phyloP scores from a whole-genome alignment of 208 protist genomes.

The Vickermania ingenoplastis region DNA sequence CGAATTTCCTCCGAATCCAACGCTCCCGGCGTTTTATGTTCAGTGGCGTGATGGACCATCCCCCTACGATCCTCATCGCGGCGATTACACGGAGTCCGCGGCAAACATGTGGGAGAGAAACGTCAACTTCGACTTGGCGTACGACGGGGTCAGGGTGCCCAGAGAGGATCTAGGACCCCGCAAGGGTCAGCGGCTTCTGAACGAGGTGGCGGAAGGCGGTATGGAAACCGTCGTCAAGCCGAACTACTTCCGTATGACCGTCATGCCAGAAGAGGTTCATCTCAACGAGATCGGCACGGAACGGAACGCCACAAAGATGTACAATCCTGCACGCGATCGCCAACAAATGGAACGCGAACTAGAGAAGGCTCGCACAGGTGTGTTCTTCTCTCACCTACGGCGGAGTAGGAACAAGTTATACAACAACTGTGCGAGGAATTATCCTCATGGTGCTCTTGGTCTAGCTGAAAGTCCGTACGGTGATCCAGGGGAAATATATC shows the following conservation, averaged over 20 bases:
- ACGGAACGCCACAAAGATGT: not conserved
- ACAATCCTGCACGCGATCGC: constrained; percentile 4
- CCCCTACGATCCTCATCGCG: constrained; percentile 6
- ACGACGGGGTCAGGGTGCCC: not conserved
- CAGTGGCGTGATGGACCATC: constrained; percentile 16
- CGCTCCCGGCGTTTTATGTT: constrained; percentile 25
- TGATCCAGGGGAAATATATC: constrained; percentile 16
- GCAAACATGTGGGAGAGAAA: constrained; percentile 5
- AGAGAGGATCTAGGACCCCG: not conserved
- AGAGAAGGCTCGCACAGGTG: not conserved
- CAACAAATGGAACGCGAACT: constrained; percentile 1
- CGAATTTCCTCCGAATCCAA: constrained; percentile 6
- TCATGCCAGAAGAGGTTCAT: constrained; percentile 1
- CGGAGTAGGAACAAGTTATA: constrained; percentile 4
- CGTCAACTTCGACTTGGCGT: constrained; percentile 2
- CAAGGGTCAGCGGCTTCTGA: not conserved
- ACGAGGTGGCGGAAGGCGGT: not conserved
- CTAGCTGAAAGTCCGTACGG: constrained; percentile 24
- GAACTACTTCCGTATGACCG: not conserved
- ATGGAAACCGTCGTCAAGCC: not conserved
- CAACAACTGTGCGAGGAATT: constrained; percentile 11
- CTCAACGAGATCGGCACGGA: not conserved
- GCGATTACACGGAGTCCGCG: not conserved
- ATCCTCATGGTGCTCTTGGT: constrained; percentile 24
- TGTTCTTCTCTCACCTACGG: not conserved